Conservation (phyloP, 495 filamentous ascomycete genomes). For the Emericellopsis terricola region DNA sequence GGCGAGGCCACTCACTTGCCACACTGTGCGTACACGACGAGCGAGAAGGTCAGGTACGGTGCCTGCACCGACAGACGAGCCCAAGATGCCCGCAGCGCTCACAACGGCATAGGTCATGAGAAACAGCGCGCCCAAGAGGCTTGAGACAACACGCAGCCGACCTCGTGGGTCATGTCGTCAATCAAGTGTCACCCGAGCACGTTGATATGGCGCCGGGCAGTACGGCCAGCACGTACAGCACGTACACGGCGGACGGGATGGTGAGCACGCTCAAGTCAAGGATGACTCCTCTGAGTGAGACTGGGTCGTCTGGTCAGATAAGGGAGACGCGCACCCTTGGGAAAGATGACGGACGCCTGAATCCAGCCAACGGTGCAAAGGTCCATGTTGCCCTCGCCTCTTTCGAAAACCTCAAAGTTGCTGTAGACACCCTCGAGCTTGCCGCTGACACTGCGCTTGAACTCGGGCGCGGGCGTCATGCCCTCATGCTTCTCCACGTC, state of each 20-base stretch:
- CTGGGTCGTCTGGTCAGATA: not conserved
- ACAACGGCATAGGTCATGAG: conserved; percentile 28
- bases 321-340: conserved; percentile 16
- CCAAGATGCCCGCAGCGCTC: conserved; percentile 28
- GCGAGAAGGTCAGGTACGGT: conserved; percentile 13
- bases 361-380: conserved; percentile 41
- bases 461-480: too few relatives aligned
- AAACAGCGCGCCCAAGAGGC: conserved; percentile 25
- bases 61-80: conserved; percentile 24
- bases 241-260: conserved; percentile 18
- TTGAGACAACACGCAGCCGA: conserved; percentile 12
- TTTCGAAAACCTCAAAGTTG: conserved; percentile 33
- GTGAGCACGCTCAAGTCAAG: conserved; percentile 27
- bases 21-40: conserved; percentile 17
- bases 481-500: too few relatives aligned
- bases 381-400: conserved; percentile 27
- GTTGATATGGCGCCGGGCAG: conserved; percentile 18
- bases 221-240: conserved; percentile 18
- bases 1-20: conserved; percentile 18
- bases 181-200: conserved; percentile 24
- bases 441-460: too few relatives aligned
- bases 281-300: conserved; percentile 16
- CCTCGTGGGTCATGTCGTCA: conserved; percentile 18
- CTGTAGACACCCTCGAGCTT: too few relatives aligned
- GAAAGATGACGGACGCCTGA: conserved; percentile 36